Base-by-base conservation (phyloP, 768 basidiomycete species). In the Cyathus striatus region DNA sequence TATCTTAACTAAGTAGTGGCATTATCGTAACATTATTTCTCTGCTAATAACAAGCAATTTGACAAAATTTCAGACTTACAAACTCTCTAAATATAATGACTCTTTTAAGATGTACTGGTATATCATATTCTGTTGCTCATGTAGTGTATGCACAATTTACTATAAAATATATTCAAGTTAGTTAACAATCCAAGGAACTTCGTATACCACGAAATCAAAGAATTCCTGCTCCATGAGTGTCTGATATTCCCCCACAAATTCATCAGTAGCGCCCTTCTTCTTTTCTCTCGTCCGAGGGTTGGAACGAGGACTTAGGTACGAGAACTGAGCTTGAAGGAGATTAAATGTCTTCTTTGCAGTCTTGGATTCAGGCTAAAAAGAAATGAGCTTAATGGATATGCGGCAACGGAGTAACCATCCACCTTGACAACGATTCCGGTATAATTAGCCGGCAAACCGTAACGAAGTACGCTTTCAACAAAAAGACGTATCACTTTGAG, bases 371-470 rank as follows among this genome's bases (percentile, higher is more conserved):
- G 96, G 95, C 89, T 95, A 56, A 13, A 35, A 36, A 2, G 41
- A 21, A 41, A 27, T n/a, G n/a, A n/a, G 42, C 23, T 23, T 42
- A 27, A 27, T 6, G 20, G 21, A 18, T 18, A 30, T 26, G 33
- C 22, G 3, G 30, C 33, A 16, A 37, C 18, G 13, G 7, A 27
- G 14, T 6, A n/a, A 14, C 13, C 10, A 24, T 35, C 9, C 45
- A 88, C 94, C 74, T 89, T 91, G 56, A 98, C 65, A 18, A 80
- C 72, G 30, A 94, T 66, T 2, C 87, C 93, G 20, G 78, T 68
- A 60, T 95, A 99, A 52, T 90, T 84, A 1, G 94, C 90, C 3
- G 96, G 96, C 7, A 97, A 70, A 41, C 96, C 96, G 60, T 97
- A 98, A 52, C 95, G 78, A 33, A 99, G 74, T 16, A 97, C 94